Conservation (phyloP, 2,329 filamentous ascomycete genomes). For the Harringtonia aguacate region DNA sequence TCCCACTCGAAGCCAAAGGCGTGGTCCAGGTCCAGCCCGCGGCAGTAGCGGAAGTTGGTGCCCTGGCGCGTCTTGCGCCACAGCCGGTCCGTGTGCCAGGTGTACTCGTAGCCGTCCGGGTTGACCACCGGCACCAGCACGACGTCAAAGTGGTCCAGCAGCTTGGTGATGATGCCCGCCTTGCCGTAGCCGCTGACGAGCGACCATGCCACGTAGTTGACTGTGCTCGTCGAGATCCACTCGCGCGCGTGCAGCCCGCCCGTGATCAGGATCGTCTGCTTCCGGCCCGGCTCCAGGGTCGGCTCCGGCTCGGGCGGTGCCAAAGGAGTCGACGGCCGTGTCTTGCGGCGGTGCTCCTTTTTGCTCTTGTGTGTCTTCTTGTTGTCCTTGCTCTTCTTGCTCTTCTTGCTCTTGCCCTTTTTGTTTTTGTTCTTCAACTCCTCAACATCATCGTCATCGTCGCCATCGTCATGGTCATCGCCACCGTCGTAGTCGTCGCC, state of each 20-base stretch:
- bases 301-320: not conserved
- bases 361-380: too few relatives aligned
- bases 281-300: not conserved
- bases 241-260: constrained; percentile 90
- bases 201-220: constrained; percentile 83
- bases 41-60: constrained; percentile 73
- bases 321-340: not conserved
- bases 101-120: constrained; percentile 89
- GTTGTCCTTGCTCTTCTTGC: not conserved
- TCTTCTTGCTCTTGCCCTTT: not conserved
- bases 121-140: constrained; percentile 84
- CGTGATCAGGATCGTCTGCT: constrained; percentile 39
- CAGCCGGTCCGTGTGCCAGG: constrained; percentile 80
- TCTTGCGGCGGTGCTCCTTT: too few relatives aligned
- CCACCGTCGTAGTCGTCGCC: not conserved
- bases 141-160: constrained; percentile 78
- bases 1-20: constrained; percentile 82
- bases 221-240: constrained; percentile 90
- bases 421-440: not conserved
- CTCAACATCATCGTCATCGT: not conserved
- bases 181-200: constrained; percentile 78
- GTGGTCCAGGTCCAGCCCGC: constrained; percentile 80
- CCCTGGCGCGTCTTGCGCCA: constrained; percentile 92
- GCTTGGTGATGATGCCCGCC: constrained; percentile 56
- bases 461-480: constrained; percentile 1